Evolutionary conservation across 495 filamentous ascomycete species (phyloP).

Genomic region (Bacidia gigantensis): DNA sequence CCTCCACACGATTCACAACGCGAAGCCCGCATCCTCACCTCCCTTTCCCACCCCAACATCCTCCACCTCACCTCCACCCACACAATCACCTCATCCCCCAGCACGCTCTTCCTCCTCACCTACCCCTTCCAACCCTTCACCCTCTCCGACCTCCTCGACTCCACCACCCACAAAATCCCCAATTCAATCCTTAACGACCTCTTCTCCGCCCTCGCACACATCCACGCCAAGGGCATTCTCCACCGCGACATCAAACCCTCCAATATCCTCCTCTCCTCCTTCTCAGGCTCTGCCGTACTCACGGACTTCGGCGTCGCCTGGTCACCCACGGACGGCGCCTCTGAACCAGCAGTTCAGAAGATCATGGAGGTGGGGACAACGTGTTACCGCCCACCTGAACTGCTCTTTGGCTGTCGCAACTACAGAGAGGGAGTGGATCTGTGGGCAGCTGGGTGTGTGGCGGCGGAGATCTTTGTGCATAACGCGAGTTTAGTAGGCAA

Average conservation of each 20-base stretch:
- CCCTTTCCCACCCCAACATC: constrained; percentile 34
- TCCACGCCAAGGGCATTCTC: constrained; percentile 65
- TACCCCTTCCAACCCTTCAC: constrained; percentile 74
- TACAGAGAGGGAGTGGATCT: constrained; percentile 68
- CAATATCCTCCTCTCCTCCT: constrained; percentile 61
- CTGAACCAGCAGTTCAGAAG: constrained; percentile 55
- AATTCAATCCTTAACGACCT: constrained; percentile 43
- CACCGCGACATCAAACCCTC: constrained; percentile 92
- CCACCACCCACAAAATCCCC: constrained; percentile 27
- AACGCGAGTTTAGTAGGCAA: constrained; percentile 7
- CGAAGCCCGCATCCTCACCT: constrained; percentile 58
- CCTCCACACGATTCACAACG: constrained; percentile 68
- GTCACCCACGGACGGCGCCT: constrained; percentile 44
- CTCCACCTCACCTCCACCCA: constrained; percentile 57
- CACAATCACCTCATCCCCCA: constrained; percentile 37
- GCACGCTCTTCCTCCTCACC: constrained; percentile 56
- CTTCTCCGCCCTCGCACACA: constrained; percentile 55
- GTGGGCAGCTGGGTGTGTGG: constrained; percentile 78
- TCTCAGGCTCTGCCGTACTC: constrained; percentile 57
- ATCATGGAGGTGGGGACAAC: constrained; percentile 90
- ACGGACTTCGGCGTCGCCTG: constrained; percentile 90
- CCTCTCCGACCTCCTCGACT: constrained; percentile 47
- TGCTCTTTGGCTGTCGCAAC: constrained; percentile 66
- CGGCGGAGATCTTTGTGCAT: constrained; percentile 44
- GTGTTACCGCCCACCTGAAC: constrained; percentile 77